These are phyloP conservation scores for Phytophthora palmivora DNA, from an alignment of 352 stramenopile genomes.

Conservation along the genomic window DNA sequence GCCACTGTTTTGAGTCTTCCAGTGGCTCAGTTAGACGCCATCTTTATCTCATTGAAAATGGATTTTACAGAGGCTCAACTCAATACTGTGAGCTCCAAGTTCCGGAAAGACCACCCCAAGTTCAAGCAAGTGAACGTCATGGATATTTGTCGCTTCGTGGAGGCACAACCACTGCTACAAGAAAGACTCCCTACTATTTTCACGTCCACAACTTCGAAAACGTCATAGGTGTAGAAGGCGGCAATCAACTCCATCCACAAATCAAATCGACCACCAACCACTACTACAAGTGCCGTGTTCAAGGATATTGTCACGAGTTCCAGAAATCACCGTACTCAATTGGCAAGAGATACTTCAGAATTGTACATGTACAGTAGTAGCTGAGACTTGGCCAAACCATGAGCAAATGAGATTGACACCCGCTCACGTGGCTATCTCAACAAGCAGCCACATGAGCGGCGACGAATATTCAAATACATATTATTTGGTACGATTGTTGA, in stretches of 20 bases:
- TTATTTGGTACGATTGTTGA: slow-evolving; percentile 45
- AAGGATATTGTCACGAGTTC: not conserved
- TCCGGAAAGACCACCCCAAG: slow-evolving; percentile 46
- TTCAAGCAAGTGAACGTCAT: slow-evolving; percentile 66
- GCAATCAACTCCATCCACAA: too few species aligned
- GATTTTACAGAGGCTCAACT: slow-evolving; percentile 43
- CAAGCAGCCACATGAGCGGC: slow-evolving; percentile 15
- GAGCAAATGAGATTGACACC: not conserved
- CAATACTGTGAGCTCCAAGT: slow-evolving; percentile 33
- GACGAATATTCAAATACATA: slow-evolving; percentile 46
- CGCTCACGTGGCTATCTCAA: slow-evolving; percentile 9
- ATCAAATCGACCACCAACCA: too few species aligned
- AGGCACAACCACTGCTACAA: slow-evolving; percentile 44
- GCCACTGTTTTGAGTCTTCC: slow-evolving; percentile 48
- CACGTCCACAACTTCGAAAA: not conserved
- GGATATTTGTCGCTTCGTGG: slow-evolving; percentile 63
- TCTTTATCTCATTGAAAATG: slow-evolving; percentile 52
- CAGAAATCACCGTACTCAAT: not conserved
- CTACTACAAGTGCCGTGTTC: not conserved
- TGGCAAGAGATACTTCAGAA: not conserved
- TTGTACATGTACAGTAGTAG: not conserved
- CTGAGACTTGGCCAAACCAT: not conserved
- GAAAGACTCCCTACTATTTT: slow-evolving; percentile 24
- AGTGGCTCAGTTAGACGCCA: slow-evolving; percentile 43
- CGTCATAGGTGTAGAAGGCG: not conserved